Conservation (phyloP, 2,329 filamentous ascomycete species). For the Didymella pinodella region DNA sequence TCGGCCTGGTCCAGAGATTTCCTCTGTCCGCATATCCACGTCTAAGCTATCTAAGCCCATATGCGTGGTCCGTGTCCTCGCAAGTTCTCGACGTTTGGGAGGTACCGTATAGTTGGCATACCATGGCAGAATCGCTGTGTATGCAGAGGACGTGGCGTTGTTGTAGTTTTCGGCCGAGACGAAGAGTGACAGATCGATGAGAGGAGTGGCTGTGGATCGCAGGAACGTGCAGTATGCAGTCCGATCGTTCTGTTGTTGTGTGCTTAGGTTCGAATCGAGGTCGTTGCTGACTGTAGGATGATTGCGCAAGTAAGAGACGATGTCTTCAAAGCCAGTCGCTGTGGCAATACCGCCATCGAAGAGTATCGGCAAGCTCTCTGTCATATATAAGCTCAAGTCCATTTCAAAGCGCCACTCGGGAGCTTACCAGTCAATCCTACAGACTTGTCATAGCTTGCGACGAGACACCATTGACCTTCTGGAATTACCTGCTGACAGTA, state of each 20-base stretch:
- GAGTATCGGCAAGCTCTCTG: slow-evolving; percentile 66
- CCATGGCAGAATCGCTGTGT: slow-evolving; percentile 80
- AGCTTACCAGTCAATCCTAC: slow-evolving; percentile 67
- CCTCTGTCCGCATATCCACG: slow-evolving; percentile 53
- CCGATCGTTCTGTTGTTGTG: slow-evolving; percentile 51
- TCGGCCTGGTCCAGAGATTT: slow-evolving; percentile 40
- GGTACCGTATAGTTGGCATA: slow-evolving; percentile 89
- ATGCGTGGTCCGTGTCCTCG: slow-evolving; percentile 69
- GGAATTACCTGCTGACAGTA: slow-evolving; percentile 73
- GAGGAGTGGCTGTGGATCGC: slow-evolving; percentile 74
- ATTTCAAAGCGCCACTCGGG: background rate
- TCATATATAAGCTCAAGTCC: too few species aligned
- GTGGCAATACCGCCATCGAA: slow-evolving; percentile 61
- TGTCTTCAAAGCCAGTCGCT: slow-evolving; percentile 67
- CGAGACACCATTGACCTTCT: slow-evolving; percentile 54
- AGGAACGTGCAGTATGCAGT: slow-evolving; percentile 71
- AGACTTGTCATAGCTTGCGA: slow-evolving; percentile 66
- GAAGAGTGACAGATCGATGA: slow-evolving; percentile 88
- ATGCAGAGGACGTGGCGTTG: slow-evolving; percentile 77
- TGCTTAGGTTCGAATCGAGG: slow-evolving; percentile 41
- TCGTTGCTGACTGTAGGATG: slow-evolving; percentile 36
- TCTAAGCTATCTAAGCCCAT: slow-evolving; percentile 58
- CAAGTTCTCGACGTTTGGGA: slow-evolving; percentile 72
- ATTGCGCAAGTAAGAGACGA: slow-evolving; percentile 64
- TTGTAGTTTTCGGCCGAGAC: slow-evolving; percentile 90